These are phyloP conservation scores for Ogataea dorogensis DNA, from an alignment of 805 yeast genomes.

Conservation along the genomic window DNA sequence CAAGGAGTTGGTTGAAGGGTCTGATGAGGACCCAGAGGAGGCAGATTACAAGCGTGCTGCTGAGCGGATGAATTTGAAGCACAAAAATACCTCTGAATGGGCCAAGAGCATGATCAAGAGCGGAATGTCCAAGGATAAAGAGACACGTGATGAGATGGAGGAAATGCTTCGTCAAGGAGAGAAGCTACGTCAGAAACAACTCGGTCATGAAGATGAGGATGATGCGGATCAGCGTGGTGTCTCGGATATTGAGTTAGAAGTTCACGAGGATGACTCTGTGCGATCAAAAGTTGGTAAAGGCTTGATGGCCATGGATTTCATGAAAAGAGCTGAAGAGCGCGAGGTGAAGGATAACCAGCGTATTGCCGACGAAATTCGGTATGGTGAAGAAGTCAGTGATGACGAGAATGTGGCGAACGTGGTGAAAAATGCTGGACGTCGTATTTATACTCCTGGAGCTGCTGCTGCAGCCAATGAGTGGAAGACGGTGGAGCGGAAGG, in stretches of 20 bases:
- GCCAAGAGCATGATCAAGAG: slow-evolving; percentile 86
- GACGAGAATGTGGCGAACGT: slow-evolving; percentile 46
- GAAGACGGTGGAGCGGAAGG: slow-evolving; percentile 35
- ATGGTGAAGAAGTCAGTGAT: slow-evolving; percentile 39
- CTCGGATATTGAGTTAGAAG: slow-evolving; percentile 49
- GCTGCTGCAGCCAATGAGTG: slow-evolving; percentile 38
- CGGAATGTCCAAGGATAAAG: slow-evolving; percentile 85
- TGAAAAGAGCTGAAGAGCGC: slow-evolving; percentile 83
- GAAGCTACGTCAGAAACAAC: slow-evolving; percentile 64
- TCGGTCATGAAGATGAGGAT: slow-evolving; percentile 55
- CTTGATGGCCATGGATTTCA: slow-evolving; percentile 89
- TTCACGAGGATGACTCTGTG: slow-evolving; percentile 33
- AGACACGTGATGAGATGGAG: slow-evolving; percentile 84
- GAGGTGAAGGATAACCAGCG: slow-evolving; percentile 57
- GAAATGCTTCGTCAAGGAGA: slow-evolving; percentile 92
- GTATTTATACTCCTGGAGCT: slow-evolving; percentile 71
- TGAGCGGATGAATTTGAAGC: slow-evolving; percentile 90
- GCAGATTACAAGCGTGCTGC: slow-evolving; percentile 76
- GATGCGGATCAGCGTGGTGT: slow-evolving; percentile 42
- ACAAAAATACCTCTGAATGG: slow-evolving; percentile 86
- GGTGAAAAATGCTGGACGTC: slow-evolving; percentile 69
- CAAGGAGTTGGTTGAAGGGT: slow-evolving; percentile 62
- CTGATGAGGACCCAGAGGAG: slow-evolving; percentile 56
- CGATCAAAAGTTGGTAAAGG: slow-evolving; percentile 72
- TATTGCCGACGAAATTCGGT: slow-evolving; percentile 49